phyloP scores from a whole-genome alignment of 345 rosid genomes.

The Cardiospermum halicacabum region DNA sequence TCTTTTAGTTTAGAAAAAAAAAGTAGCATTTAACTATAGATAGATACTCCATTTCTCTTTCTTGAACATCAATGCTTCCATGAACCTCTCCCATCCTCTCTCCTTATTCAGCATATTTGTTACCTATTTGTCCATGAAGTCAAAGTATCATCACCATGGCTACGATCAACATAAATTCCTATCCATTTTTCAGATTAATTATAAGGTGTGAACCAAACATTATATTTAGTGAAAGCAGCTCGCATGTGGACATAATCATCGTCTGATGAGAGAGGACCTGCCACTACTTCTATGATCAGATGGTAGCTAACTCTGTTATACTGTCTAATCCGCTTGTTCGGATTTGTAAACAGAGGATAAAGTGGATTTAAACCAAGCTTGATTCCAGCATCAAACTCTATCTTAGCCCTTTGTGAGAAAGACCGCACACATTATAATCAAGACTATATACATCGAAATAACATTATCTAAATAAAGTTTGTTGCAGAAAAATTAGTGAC shows the following conservation, averaged over 20 bases:
- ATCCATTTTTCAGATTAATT: constrained; percentile 49
- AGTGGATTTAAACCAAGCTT: constrained; percentile 26
- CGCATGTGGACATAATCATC: constrained; percentile 40
- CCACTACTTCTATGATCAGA: constrained; percentile 21
- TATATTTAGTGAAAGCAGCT: constrained; percentile 31
- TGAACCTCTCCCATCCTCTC: too few relatives aligned
- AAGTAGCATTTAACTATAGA: too few relatives aligned
- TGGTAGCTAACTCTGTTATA: constrained; percentile 38
- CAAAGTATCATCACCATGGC: constrained; percentile 36
- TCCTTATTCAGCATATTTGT: too few relatives aligned
- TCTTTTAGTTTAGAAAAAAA: too few relatives aligned
- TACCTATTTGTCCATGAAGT: constrained; percentile 38
- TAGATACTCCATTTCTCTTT: too few relatives aligned
- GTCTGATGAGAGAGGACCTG: constrained; percentile 18
- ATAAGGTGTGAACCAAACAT: constrained; percentile 42
- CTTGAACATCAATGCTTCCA: too few relatives aligned
- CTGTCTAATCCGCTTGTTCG: constrained; percentile 30
- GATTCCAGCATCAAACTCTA: constrained; percentile 33
- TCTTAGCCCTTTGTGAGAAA: too few relatives aligned
- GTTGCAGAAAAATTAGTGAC: too few relatives aligned
- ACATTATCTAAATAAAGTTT: too few relatives aligned
- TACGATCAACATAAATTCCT: constrained; percentile 32
- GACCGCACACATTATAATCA: too few relatives aligned
- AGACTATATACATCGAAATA: too few relatives aligned
- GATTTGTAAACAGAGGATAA: constrained; percentile 33